Percentiles rank a stretch among this genome's conserved stretches.
Evolutionary conservation across 2,329 filamentous ascomycete species (phyloP).

Genomic region (Westerdykella aurantiaca): DNA sequence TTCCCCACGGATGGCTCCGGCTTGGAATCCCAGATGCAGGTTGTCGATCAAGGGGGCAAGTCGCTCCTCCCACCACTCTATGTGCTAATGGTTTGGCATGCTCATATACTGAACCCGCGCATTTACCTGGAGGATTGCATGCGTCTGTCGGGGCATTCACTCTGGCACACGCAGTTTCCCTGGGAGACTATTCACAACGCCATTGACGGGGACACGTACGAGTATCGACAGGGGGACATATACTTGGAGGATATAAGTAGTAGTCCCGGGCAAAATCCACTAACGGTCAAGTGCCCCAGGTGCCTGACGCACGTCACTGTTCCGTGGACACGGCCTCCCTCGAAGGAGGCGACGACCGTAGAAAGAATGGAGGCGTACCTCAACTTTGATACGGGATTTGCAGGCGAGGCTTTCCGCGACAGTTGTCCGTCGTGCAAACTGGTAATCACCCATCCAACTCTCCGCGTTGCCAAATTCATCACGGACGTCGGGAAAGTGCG

Average conservation of each 20-base stretch:
- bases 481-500: constrained; percentile 51
- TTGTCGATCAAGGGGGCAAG: too few species aligned
- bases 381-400: constrained; percentile 52
- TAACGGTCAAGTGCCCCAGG: constrained; percentile 50
- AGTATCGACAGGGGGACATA: constrained; percentile 59
- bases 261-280: too few species aligned
- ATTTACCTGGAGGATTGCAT: constrained; percentile 70
- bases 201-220: constrained; percentile 55
- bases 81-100: constrained; percentile 73
- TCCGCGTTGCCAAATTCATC: constrained; percentile 59
- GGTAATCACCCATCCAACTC: constrained; percentile 50
- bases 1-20: constrained; percentile 7
- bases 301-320: constrained; percentile 44
- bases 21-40: neutral
- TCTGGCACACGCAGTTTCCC: constrained; percentile 61
- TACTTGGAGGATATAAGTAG: constrained; percentile 40
- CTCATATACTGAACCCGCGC: constrained; percentile 71
- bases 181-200: constrained; percentile 44
- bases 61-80: constrained; percentile 44
- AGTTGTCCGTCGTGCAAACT: constrained; percentile 50
- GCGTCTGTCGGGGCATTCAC: constrained; percentile 49
- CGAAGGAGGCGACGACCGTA: neutral
- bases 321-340: constrained; percentile 54
- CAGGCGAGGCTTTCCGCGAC: constrained; percentile 51
- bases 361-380: constrained; percentile 29